Conservation (phyloP, 345 rosid species). For the Populus deltoides region DNA sequence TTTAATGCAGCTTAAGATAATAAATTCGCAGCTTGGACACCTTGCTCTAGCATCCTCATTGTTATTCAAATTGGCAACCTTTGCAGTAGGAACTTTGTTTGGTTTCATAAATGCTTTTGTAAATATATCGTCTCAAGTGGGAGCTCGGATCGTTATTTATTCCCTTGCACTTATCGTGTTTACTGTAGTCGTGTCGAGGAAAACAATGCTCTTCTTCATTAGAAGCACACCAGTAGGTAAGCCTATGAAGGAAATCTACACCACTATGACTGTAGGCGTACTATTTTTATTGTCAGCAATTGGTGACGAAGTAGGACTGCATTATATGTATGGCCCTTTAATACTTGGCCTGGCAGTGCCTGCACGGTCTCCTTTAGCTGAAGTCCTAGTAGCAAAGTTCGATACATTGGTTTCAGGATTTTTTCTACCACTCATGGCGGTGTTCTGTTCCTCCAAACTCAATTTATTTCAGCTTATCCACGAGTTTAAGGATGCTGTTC, state of each 20-base stretch:
- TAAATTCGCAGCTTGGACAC: constrained; percentile 35
- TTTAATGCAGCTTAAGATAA: constrained; percentile 36
- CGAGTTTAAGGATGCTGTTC: not conserved
- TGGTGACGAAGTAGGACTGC: constrained; percentile 30
- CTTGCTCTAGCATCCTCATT: constrained; percentile 36
- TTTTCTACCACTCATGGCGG: constrained; percentile 24
- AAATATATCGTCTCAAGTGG: not conserved
- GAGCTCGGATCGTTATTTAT: not conserved
- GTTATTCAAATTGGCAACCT: constrained; percentile 12
- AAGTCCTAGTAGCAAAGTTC: constrained; percentile 19
- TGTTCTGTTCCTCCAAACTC: constrained; percentile 14
- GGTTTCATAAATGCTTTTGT: rapidly evolving
- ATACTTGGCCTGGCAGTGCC: constrained; percentile 32
- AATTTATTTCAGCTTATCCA: constrained; percentile 10
- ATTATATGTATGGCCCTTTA: constrained; percentile 24
- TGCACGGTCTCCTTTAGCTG: constrained; percentile 36
- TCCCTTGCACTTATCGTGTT: not conserved
- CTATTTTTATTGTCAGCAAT: constrained; percentile 6
- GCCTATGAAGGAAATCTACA: constrained; percentile 20
- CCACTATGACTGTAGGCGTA: not conserved
- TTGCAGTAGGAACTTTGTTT: not conserved
- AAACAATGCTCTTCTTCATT: constrained; percentile 18
- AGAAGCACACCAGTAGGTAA: constrained; percentile 27
- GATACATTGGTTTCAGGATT: constrained; percentile 24
- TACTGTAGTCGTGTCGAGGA: not conserved